Base-by-base conservation (phyloP, 2,329 filamentous ascomycete species). In the Colletotrichum navitas region DNA sequence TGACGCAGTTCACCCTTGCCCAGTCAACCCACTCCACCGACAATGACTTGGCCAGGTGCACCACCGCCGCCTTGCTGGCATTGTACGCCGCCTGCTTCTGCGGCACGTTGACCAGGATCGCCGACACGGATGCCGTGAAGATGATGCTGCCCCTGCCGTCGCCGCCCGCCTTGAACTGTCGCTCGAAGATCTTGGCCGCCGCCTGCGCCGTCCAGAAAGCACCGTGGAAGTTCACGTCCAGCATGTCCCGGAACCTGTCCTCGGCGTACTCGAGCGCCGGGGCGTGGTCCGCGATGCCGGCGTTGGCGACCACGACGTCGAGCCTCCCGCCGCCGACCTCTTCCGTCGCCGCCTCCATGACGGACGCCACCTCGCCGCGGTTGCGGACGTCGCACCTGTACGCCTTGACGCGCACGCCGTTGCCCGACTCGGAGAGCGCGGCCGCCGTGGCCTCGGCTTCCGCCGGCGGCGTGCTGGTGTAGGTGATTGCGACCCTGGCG, bases 1-100 rank as follows among this genome's bases (percentile, higher is more conserved):
- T 68, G 21, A 73, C 63, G 43, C 63, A 68, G 68, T 73, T 73
- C 39, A 73, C 71, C 12, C 71, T n/a, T 39, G 89, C 90, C 79
- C 92, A 82, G 74, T 85, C 80, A 51, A 92, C 92, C 92, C 92
- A 94, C 80, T 95, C 92, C 21, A 88, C 82, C 1, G 92, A 92
- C 16, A 94, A 84, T 77, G 91, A 93, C 71, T 91, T 89, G 1
- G 82, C 89, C 0, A 94, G 86, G 80, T 94, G 92, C 63, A 93
- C 81, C 8, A 94, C 92, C 3, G 88, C 93, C 6, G 92, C 91
- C 80, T 94, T 94, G 61, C 89, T 92, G 26, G 92, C 88, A 77
- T 94, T 94, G 83, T 94, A 94, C 14, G 90, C 91, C 10, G 69
- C 66, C 61, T 69, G 66, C 54, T 39, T 83, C 76, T 82, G 81